A percentile compares a stretch with the other conserved stretches of the same genome.
Conservation (phyloP, 345 rosid genomes). For the Populus nigra region DNA sequence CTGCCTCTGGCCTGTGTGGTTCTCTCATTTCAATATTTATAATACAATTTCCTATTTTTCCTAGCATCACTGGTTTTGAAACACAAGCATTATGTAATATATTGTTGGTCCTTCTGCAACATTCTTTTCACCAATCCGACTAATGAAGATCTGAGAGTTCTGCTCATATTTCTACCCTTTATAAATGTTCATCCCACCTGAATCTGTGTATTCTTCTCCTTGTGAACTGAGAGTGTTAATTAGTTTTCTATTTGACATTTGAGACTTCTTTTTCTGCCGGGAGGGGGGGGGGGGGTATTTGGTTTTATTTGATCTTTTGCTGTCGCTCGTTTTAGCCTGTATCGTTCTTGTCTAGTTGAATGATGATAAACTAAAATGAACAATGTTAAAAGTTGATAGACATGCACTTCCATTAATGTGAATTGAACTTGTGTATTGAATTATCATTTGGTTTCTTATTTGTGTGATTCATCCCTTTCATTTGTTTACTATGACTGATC, state of each 20-base stretch:
- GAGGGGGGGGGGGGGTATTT: too few relatives aligned
- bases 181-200: not conserved
- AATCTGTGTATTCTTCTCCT: not conserved
- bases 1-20: not conserved
- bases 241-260: not conserved
- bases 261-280: too few relatives aligned
- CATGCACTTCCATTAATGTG: not conserved
- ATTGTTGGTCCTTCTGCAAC: not conserved
- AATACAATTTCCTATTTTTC: not conserved
- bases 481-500: not conserved
- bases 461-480: not conserved
- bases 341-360: not conserved
- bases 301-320: not conserved
- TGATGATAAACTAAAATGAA: not conserved
- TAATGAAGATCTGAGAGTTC: not conserved
- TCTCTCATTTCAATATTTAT: not conserved
- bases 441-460: not conserved
- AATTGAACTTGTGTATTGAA: not conserved
- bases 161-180: not conserved
- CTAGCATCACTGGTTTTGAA: not conserved
- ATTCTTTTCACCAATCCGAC: not conserved
- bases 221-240: not conserved
- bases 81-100: not conserved
- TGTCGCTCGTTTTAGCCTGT: not conserved
- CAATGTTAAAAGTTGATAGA: not conserved